Base-by-base conservation (phyloP, 768 basidiomycete species). In the Neoboletus subvelutipes region DNA sequence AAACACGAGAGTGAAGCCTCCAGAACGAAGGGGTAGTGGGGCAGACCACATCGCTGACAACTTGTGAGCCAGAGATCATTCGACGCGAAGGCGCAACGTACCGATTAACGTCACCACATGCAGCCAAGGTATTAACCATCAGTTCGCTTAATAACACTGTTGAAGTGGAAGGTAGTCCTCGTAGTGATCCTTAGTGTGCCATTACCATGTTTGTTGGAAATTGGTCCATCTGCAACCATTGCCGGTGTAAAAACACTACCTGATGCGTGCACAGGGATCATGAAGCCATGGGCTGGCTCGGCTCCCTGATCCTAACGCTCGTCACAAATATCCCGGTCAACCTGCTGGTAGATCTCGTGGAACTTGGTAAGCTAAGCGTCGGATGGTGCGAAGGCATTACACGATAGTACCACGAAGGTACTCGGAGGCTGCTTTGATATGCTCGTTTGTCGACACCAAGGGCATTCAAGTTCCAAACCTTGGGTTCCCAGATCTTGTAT, bases 111-210 rank as follows among this genome's bases (percentile, higher is more conserved):
- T 98, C 97, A 67, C 97, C 96, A 69, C 97, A 98, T 24, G 97
- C 97, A 46, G 96, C 97, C 58, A 98, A 84, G 3, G 97, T 98
- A n/a, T n/a, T n/a, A n/a, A 73, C 97, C 56, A 98, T 78, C 63
- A 98, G 68, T 24, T 60, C 83, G 83, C 79, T 99, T 99, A 78
- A 99, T 92, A 65, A 99, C 92, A 54, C 97, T 97, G 73, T 99
- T 97, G 81, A 97, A 98, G 75, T 98, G 97, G 87, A 98, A 99
- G 11, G 97, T 99, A 72, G 94, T 86, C 58, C 97, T 82, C 33
- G 96, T 99, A 45, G 97, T 98, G 62, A 99, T 86, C 80, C 98
- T 99, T 77, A 98, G 90, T 7, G 94, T 93, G 45, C 90, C 86
- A 58, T 85, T 89, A 10, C 94, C 97, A 71, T 94, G 92, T 71